phyloP scores from a whole-genome alignment of 2,329 filamentous ascomycete species.

The Pseudocercospora vitis region DNA sequence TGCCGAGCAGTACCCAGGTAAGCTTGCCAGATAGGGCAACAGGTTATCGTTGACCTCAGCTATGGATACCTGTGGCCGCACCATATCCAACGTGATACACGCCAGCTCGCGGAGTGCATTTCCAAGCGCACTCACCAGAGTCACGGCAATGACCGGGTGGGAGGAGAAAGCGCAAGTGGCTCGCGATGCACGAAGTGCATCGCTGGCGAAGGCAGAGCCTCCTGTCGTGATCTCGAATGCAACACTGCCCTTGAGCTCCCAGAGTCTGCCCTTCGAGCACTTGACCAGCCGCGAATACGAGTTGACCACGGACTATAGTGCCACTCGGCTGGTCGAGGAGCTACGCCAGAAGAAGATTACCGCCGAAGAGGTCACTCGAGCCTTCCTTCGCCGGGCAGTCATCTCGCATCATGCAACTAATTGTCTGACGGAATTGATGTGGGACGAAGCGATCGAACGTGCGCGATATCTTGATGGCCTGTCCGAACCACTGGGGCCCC shows the following conservation, averaged over 20 bases:
- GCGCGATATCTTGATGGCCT: constrained; percentile 31
- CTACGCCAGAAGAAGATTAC: constrained; percentile 36
- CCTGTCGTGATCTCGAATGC: neutral
- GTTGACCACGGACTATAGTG: neutral
- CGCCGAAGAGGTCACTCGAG: constrained; percentile 30
- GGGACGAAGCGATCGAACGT: constrained; percentile 41
- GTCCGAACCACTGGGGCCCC: constrained; percentile 35
- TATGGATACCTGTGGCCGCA: neutral
- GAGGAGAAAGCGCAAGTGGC: neutral
- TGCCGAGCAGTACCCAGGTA: neutral
- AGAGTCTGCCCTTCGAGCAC: neutral
- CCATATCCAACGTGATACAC: neutral
- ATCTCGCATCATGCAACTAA: constrained; percentile 34
- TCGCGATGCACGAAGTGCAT: neutral
- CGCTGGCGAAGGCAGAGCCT: constrained; percentile 3
- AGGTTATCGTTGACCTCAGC: neutral
- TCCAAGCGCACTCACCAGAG: neutral
- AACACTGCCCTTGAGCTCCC: neutral
- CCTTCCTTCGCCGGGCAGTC: constrained; percentile 44
- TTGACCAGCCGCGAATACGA: neutral
- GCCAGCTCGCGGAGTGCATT: neutral
- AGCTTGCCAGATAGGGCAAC: constrained; percentile 2
- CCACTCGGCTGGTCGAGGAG: constrained; percentile 32
- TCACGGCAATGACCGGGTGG: neutral
- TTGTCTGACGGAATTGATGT: constrained; percentile 41